Conservation (phyloP, 2,329 filamentous ascomycete genomes). For the Cladophialophora yegresii region DNA sequence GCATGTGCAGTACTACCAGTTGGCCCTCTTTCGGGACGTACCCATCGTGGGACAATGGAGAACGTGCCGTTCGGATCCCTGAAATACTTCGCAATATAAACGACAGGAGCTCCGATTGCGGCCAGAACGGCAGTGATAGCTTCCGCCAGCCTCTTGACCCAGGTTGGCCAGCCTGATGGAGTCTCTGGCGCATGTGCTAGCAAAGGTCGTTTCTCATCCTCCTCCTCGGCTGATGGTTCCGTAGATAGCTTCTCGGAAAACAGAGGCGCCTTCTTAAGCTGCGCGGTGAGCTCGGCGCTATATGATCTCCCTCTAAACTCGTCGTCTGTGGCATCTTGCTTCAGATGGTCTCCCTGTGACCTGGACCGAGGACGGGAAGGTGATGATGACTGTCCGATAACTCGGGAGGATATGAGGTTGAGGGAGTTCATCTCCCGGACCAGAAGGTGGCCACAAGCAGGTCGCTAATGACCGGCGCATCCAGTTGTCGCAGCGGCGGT, state of each 20-base stretch:
- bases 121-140: conserved; percentile 75
- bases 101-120: conserved; percentile 74
- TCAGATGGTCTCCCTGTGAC: conserved; percentile 53
- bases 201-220: conserved; percentile 60
- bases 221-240: conserved; percentile 36
- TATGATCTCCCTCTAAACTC: conserved; percentile 47
- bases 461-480: conserved; percentile 7
- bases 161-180: conserved; percentile 49
- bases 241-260: conserved; percentile 37
- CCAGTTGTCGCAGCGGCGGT: conserved; percentile 5
- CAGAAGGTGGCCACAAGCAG: conserved; percentile 15
- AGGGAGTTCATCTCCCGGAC: conserved; percentile 77
- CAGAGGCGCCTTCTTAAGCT: conserved; percentile 39
- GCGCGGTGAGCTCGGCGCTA: conserved; percentile 45
- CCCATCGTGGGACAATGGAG: conserved; percentile 72
- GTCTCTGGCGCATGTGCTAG: conserved; percentile 33
- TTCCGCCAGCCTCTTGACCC: conserved; percentile 70
- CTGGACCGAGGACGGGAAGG: conserved; percentile 57
- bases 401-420: conserved; percentile 87
- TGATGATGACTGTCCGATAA: conserved; percentile 62
- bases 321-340: conserved; percentile 40
- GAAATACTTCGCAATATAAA: conserved; percentile 80
- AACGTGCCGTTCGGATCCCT: conserved; percentile 79
- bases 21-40: conserved; percentile 43
- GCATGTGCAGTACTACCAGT: conserved; percentile 29